These are phyloP conservation scores for Cyclostephanos invisitatus DNA, from an alignment of 108 stramenopile species.

Conservation along the genomic window DNA sequence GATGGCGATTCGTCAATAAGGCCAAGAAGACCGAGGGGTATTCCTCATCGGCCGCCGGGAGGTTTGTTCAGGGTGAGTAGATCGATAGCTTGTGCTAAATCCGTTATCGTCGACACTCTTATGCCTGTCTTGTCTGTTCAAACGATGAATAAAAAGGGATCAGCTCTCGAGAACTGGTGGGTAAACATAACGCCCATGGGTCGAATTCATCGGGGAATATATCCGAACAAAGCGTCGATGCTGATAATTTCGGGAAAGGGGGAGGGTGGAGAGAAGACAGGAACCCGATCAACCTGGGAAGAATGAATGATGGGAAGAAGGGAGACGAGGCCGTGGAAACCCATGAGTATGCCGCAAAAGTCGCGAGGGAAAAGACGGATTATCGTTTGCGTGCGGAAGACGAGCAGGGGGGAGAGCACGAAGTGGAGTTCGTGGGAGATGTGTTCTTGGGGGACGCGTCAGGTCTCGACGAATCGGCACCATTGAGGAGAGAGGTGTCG, in stretches of 20 bases:
- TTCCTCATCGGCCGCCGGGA: slow-evolving; percentile 5
- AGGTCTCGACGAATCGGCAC: not conserved
- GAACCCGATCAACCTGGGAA: not conserved
- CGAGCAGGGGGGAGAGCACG: not conserved
- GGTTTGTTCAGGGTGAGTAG: slow-evolving; percentile 2
- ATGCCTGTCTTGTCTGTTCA: not conserved
- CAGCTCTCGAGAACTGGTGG: not conserved
- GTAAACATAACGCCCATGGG: not conserved
- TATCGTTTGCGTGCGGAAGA: not conserved
- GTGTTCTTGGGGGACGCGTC: not conserved
- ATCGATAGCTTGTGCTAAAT: not conserved
- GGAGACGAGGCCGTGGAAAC: slow-evolving; percentile 16
- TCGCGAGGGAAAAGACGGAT: not conserved
- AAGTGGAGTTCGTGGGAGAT: not conserved
- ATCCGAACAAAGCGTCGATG: not conserved
- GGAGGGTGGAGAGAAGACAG: not conserved
- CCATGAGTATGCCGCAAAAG: not conserved
- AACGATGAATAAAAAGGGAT: not conserved
- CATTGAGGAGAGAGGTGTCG: not conserved
- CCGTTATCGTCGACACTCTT: not conserved
- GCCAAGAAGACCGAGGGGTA: slow-evolving; percentile 26
- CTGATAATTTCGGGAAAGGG: not conserved
- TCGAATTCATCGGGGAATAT: not conserved
- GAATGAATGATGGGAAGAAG: not conserved
- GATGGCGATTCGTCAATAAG: slow-evolving; percentile 15